Conservation (phyloP, 306 rosid genomes). For the Benincasa hispida region DNA sequence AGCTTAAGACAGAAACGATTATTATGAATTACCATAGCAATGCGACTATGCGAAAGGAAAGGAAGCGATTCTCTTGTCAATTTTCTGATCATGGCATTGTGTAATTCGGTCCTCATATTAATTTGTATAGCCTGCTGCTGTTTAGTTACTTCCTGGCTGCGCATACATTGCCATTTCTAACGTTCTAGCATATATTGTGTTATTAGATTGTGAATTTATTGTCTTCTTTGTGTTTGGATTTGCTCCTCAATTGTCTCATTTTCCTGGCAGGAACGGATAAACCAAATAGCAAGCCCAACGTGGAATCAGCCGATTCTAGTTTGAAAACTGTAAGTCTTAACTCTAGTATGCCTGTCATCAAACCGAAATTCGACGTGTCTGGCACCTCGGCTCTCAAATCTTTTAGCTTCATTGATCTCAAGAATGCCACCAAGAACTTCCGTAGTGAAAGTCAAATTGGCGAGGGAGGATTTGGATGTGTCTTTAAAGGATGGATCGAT, state of each 20-base stretch:
- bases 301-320: slow-evolving; percentile 14
- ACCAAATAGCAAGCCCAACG: slow-evolving; percentile 22
- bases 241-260: background rate
- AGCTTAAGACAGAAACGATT: too few species aligned
- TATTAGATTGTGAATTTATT: background rate
- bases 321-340: slow-evolving; percentile 6
- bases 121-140: background rate
- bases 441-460: slow-evolving; percentile 61
- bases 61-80: background rate
- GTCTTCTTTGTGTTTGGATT: slow-evolving; percentile 3
- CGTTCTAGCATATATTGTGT: background rate
- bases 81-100: background rate
- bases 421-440: slow-evolving; percentile 68
- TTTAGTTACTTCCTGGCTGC: background rate
- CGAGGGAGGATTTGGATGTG: slow-evolving; percentile 90
- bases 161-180: background rate
- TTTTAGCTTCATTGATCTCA: slow-evolving; percentile 61
- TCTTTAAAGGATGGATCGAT: slow-evolving; percentile 88
- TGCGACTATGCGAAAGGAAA: background rate
- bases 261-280: slow-evolving; percentile 27
- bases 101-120: background rate
- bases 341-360: background rate
- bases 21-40: background rate
- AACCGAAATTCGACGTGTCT: slow-evolving; percentile 20
- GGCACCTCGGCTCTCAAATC: slow-evolving; percentile 38